A percentile compares a stretch with the other conserved stretches of the same genome.
Evolutionary conservation across 805 yeast genomes (phyloP).

Genomic region (Starmerella ratchasimensis): DNA sequence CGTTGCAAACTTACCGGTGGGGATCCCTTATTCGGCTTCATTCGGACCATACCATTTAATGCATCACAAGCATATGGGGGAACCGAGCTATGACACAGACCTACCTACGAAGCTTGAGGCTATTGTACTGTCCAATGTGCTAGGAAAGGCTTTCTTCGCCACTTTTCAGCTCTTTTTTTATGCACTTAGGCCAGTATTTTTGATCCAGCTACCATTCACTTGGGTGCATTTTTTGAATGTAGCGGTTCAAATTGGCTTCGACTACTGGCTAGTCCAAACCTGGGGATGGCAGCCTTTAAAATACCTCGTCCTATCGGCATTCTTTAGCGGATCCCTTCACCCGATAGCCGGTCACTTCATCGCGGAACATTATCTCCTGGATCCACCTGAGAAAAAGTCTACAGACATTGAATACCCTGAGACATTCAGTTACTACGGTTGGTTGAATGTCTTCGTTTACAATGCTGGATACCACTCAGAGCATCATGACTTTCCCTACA

Average conservation of each 20-base stretch:
- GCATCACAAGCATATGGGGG: conserved; percentile 85
- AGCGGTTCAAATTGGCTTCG: conserved; percentile 43
- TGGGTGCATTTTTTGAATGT: conserved; percentile 60
- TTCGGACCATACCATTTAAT: conserved; percentile 82
- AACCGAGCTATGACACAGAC: conserved; percentile 71
- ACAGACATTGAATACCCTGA: conserved; percentile 36
- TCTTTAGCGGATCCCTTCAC: conserved; percentile 81
- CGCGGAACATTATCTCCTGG: conserved; percentile 78
- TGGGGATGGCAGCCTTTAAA: conserved; percentile 54
- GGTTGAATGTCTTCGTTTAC: conserved; percentile 66
- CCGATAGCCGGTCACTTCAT: conserved; percentile 94
- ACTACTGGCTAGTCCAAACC: conserved; percentile 39
- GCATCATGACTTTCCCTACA: conserved; percentile 89
- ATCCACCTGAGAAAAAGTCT: conserved; percentile 18
- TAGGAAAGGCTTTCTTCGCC: conserved; percentile 84
- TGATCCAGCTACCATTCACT: conserved; percentile 63
- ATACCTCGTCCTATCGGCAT: conserved; percentile 63
- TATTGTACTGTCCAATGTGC: conserved; percentile 51
- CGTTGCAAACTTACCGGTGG: conserved; percentile 70
- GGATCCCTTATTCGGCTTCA: conserved; percentile 79
- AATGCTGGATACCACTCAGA: conserved; percentile 91
- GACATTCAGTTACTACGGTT: conserved; percentile 80
- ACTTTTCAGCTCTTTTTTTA: conserved; percentile 80
- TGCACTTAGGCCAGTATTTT: conserved; percentile 79
- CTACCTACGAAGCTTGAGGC: conserved; percentile 76